These are phyloP conservation scores for Peribolospora baueri DNA, from an alignment of 768 basidiomycete species.

Conservation along the genomic window DNA sequence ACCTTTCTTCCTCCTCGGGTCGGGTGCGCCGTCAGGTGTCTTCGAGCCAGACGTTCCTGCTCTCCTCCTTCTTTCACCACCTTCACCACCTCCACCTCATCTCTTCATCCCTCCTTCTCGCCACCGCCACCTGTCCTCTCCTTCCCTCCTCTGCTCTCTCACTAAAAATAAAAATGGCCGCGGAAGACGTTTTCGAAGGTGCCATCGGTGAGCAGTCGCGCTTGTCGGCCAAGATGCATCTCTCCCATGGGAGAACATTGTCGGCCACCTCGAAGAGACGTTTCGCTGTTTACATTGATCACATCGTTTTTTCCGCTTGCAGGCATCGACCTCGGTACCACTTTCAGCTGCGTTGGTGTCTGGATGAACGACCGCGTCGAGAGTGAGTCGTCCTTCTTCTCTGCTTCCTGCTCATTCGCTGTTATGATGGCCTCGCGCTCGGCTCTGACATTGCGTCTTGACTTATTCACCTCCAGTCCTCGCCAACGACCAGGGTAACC, in stretches of 20 bases:
- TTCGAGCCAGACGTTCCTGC: too few relatives aligned
- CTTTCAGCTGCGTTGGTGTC: slow-evolving; percentile 97
- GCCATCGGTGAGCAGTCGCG: slow-evolving; percentile 41
- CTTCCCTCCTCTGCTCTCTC: neutral
- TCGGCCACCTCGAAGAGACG: neutral
- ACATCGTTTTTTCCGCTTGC: neutral
- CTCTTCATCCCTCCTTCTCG: neutral
- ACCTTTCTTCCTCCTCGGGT: too few relatives aligned
- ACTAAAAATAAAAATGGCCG: slow-evolving; percentile 28
- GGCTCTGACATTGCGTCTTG: too few relatives aligned
- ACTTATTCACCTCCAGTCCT: too few relatives aligned
- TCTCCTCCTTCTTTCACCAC: too few relatives aligned
- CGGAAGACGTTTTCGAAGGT: slow-evolving; percentile 77
- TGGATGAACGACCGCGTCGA: slow-evolving; percentile 99
- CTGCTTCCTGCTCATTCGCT: neutral
- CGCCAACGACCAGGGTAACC: slow-evolving; percentile 93
- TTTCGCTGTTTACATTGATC: neutral
- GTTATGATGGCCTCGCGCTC: neutral
- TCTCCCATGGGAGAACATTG: neutral
- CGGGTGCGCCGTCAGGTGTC: too few relatives aligned
- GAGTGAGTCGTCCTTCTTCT: slow-evolving; percentile 21
- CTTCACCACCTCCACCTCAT: neutral
- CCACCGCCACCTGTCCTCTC: neutral
- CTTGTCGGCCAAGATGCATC: neutral
- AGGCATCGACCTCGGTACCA: slow-evolving; percentile 30